These are phyloP conservation scores for Chimonanthus salicifolius DNA, from an alignment of 164 flowering plant species.

Conservation along the genomic window DNA sequence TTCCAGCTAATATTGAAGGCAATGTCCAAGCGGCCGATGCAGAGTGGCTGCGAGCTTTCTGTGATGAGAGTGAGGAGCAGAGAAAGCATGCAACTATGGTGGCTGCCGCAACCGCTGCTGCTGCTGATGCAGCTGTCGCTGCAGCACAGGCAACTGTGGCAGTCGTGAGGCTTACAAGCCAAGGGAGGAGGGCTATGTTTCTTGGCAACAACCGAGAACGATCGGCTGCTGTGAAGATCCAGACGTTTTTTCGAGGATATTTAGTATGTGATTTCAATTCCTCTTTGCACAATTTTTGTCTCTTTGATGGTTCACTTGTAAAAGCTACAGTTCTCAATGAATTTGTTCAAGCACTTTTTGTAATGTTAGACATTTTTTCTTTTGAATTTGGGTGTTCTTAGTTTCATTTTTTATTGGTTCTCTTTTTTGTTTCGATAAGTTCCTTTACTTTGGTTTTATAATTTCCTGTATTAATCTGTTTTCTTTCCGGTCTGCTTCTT, in stretches of 20 bases:
- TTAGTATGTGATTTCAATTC: conserved; percentile 40
- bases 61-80: too few species aligned
- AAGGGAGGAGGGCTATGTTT: conserved; percentile 61
- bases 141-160: conserved; percentile 91
- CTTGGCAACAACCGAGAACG: conserved; percentile 47
- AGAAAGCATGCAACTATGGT: too few species aligned
- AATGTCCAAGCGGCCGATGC: too few species aligned
- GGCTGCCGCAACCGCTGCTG: conserved; percentile 88
- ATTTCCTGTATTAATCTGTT: too few species aligned
- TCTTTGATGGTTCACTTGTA: neutral
- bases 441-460: neutral
- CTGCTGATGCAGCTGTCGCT: conserved; percentile 91
- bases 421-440: neutral
- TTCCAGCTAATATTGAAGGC: too few species aligned
- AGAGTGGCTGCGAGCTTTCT: too few species aligned
- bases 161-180: conserved; percentile 77
- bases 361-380: too few species aligned
- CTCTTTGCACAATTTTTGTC: neutral
- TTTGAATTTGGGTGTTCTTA: too few species aligned
- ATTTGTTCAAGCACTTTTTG: too few species aligned
- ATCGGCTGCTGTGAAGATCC: conserved; percentile 80
- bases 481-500: neutral
- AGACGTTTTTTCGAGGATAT: conserved; percentile 65
- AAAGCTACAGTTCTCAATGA: too few species aligned
- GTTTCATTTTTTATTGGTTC: neutral